These are phyloP conservation scores for Phyllosticta citriasiana DNA, from an alignment of 2,329 filamentous ascomycete genomes.

Conservation along the genomic window DNA sequence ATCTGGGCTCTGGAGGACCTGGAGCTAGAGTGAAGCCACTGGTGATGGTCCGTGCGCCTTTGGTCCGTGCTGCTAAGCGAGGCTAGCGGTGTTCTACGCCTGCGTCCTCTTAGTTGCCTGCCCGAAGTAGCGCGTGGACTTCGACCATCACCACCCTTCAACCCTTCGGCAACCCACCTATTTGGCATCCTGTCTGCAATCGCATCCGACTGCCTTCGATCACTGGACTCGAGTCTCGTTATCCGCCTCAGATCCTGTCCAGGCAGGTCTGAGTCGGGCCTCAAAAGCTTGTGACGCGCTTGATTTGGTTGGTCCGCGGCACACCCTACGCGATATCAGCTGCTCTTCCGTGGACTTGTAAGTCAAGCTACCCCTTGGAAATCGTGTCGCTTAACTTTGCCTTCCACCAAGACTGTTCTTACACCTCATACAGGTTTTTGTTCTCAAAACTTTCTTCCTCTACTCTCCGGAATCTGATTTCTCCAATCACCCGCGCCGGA, in stretches of 20 bases:
- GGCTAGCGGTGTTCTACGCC: neutral
- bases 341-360: neutral
- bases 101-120: neutral
- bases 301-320: neutral
- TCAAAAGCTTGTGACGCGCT: neutral
- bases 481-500: neutral
- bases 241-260: neutral
- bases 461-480: neutral
- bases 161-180: neutral
- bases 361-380: neutral
- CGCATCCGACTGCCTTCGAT: neutral
- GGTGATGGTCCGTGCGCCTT: too few relatives aligned
- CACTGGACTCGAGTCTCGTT: neutral
- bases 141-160: neutral
- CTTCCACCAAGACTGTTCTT: neutral
- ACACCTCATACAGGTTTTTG: neutral
- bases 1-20: too few relatives aligned
- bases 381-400: neutral
- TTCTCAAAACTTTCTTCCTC: neutral
- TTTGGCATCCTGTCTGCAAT: neutral
- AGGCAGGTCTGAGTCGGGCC: neutral
- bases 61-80: neutral
- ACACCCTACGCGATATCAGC: neutral
- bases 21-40: too few relatives aligned
- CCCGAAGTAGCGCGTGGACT: neutral